A percentile compares a stretch with the other conserved stretches of the same genome.
These are phyloP conservation scores for Lonicera japonica DNA, from an alignment of 129 eudicot genomes.

Conservation along the genomic window DNA sequence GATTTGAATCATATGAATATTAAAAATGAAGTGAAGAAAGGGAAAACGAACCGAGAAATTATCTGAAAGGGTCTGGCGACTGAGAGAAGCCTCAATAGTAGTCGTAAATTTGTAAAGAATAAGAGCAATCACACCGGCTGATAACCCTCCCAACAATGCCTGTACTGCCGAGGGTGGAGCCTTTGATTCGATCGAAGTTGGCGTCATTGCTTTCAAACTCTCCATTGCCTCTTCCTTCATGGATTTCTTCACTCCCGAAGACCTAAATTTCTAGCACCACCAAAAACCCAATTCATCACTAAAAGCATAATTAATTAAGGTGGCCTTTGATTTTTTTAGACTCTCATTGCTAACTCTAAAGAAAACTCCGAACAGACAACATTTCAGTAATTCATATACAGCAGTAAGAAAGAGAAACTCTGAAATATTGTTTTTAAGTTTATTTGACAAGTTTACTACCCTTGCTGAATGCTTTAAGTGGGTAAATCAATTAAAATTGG, in stretches of 20 bases:
- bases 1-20: neutral
- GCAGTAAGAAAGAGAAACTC: too few species aligned
- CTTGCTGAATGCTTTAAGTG: too few species aligned
- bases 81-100: slow-evolving; percentile 77
- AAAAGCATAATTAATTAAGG: too few species aligned
- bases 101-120: slow-evolving; percentile 83
- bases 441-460: too few species aligned
- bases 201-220: slow-evolving; percentile 72
- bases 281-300: slow-evolving; percentile 9
- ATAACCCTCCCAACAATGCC: slow-evolving; percentile 73
- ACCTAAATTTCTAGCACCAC: slow-evolving; percentile 68
- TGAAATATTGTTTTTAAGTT: too few species aligned
- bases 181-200: slow-evolving; percentile 35
- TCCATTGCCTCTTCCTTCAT: slow-evolving; percentile 84
- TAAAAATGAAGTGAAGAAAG: neutral
- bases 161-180: slow-evolving; percentile 71
- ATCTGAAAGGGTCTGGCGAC: slow-evolving; percentile 79
- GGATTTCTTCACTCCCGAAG: slow-evolving; percentile 70
- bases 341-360: too few species aligned
- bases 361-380: too few species aligned
- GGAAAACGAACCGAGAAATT: slow-evolving; percentile 62
- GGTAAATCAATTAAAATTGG: too few species aligned
- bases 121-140: slow-evolving; percentile 85
- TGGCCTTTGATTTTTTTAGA: too few species aligned
- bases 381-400: too few species aligned